Percentiles rank a stretch among this genome's conserved stretches.
Conservation (phyloP, 2,329 filamentous ascomycete genomes). For the Moelleriella libera region DNA sequence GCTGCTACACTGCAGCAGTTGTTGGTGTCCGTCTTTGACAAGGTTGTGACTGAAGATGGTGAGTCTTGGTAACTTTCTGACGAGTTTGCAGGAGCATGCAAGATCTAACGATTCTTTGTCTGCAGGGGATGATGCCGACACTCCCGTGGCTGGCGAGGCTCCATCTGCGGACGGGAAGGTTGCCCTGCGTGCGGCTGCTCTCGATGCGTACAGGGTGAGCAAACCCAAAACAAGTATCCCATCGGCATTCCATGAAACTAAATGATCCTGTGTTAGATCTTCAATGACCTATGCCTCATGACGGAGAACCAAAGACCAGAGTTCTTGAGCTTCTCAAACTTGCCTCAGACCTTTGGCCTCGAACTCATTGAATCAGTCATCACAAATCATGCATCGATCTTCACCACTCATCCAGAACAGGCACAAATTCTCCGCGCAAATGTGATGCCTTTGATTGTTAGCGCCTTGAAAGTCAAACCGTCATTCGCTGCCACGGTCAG, state of each 20-base stretch:
- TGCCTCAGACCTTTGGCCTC: conserved; percentile 72
- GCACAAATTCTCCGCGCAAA: conserved; percentile 61
- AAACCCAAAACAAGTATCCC: neutral
- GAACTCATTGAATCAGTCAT: conserved; percentile 88
- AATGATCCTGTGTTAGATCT: conserved; percentile 36
- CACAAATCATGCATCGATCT: conserved; percentile 70
- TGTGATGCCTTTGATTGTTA: conserved; percentile 73
- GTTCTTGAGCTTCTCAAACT: conserved; percentile 64
- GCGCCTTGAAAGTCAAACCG: conserved; percentile 61
- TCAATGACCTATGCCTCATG: conserved; percentile 80
- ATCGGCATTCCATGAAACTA: neutral
- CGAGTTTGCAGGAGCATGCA: neutral
- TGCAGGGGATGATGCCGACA: conserved; percentile 30
- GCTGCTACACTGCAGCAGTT: conserved; percentile 94
- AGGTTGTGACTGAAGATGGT: conserved; percentile 73
- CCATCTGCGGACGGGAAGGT: conserved; percentile 50
- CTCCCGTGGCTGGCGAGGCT: conserved; percentile 50
- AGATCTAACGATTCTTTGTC: neutral
- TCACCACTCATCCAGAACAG: conserved; percentile 67
- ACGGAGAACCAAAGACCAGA: conserved; percentile 73
- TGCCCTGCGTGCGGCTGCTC: conserved; percentile 57
- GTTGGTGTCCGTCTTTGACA: conserved; percentile 85
- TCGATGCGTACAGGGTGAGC: conserved; percentile 67
- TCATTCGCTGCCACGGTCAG: conserved; percentile 74
- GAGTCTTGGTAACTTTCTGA: conserved; percentile 16